Evolutionary conservation across 441 rosid species (phyloP).

Genomic region (Eutrema salsugineum): DNA sequence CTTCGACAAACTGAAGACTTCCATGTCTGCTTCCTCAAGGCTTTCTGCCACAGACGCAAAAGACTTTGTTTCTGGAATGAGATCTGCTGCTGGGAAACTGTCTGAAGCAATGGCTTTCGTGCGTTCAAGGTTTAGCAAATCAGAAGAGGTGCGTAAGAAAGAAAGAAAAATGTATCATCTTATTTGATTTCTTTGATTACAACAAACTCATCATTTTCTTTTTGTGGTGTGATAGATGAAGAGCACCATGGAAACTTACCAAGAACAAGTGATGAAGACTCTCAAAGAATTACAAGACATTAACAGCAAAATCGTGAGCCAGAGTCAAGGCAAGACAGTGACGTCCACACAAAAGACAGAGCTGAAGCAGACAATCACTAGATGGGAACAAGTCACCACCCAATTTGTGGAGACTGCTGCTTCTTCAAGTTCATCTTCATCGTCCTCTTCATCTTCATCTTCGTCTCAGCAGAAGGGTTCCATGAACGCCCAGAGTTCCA

Average conservation of each 20-base stretch:
- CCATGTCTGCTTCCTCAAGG: conserved; percentile 5
- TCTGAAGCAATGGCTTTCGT: background rate
- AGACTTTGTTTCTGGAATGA: background rate
- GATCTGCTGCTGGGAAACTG: background rate
- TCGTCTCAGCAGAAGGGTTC: background rate
- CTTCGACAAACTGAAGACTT: conserved; percentile 18
- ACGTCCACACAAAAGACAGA: conserved; percentile 13
- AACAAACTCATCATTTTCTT: background rate
- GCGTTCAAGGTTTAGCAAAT: background rate
- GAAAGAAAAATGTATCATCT: background rate
- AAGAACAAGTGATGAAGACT: background rate
- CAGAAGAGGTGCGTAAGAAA: conserved; percentile 6
- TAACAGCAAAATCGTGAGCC: background rate
- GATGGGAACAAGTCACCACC: conserved; percentile 28
- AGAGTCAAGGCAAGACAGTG: conserved; percentile 10
- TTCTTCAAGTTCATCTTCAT: background rate
- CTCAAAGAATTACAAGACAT: conserved; percentile 2
- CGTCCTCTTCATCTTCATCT: background rate
- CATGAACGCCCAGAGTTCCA: background rate
- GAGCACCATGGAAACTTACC: background rate
- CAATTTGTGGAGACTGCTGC: conserved; percentile 22
- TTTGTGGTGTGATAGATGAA: background rate
- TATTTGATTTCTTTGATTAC: background rate
- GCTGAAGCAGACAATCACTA: conserved; percentile 22
- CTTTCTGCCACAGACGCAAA: background rate